Conservation (phyloP, 75 land plant species). For the Pseudotsuga menziesii region DNA sequence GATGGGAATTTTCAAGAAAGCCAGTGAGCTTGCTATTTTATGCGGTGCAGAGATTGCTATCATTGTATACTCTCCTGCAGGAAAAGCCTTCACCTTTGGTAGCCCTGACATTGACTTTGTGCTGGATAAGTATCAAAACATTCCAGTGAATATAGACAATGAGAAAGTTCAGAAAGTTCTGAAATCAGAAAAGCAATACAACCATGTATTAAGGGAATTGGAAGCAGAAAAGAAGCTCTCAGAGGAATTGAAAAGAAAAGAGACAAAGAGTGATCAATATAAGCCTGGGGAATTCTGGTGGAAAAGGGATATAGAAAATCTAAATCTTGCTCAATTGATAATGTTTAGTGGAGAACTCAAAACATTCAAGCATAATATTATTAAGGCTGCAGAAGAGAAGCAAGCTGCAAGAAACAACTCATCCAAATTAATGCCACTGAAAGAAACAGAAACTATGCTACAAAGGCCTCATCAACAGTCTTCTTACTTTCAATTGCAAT, state of each 20-base stretch:
- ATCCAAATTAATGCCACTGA: too few species aligned
- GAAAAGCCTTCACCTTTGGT: slow-evolving; percentile 46
- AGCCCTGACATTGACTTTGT: slow-evolving; percentile 44
- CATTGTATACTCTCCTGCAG: slow-evolving; percentile 44
- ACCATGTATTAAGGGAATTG: background rate
- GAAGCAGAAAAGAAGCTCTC: slow-evolving; percentile 3
- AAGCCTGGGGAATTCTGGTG: background rate
- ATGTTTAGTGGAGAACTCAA: background rate
- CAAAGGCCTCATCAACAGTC: too few species aligned
- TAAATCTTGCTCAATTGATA: background rate
- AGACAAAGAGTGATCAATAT: background rate
- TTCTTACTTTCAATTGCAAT: too few species aligned
- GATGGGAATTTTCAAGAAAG: slow-evolving; percentile 40
- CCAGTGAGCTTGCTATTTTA: slow-evolving; percentile 46
- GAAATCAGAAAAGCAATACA: slow-evolving; percentile 5
- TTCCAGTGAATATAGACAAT: background rate
- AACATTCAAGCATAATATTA: background rate
- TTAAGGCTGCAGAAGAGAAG: too few species aligned
- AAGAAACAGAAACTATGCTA: too few species aligned
- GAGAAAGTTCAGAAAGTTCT: slow-evolving; percentile 1
- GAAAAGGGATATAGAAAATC: background rate
- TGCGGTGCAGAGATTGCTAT: slow-evolving; percentile 45
- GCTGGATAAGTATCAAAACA: slow-evolving; percentile 16
- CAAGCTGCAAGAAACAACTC: too few species aligned
- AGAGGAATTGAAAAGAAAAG: background rate